Evolutionary conservation across 192 early-diverging fungal species (phyloP), one percentile per base, ranked within the genome.

Genomic region (Podila minutissima): DNA sequence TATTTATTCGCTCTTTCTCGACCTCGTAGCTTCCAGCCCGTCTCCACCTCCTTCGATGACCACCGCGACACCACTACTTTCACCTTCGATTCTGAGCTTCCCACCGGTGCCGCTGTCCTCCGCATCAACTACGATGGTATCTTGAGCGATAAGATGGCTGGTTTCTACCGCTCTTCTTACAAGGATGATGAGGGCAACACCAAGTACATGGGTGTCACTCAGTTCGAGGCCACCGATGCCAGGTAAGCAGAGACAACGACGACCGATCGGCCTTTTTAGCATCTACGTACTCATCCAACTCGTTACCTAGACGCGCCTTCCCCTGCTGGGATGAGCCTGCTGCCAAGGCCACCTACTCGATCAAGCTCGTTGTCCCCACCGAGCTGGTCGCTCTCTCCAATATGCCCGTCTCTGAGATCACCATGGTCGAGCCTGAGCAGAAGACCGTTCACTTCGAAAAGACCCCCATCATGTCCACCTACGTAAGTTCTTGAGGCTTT

Each of bases 291-390:
- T 46, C 41, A 46, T 46, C 9, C 41, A 46, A 46, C 41, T 8
- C 8, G 41, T 15, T 46, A 1, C 12, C 15, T 46, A 46, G 97
- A 65, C 91, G 94, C 35, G 93, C 93, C 22, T 94, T 99, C 85
- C 98, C 98, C 13, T 98, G 92, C 82, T 98, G 92, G 92, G 97
- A 99, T 86, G 98, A 98, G 85, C 98, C 98, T 48, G 87, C 91
- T 74, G 89, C 94, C 51, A 99, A 99, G 87, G 96, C 97, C 59
- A 96, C 94, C 3, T 99, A 97, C 71, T 92, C 95, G 64, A 90
- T 97, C 61, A 94, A 92, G 4, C 85, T 99, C 62, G 87, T 91
- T 51, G 94, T 99, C 60, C 87, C 85, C 57, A 84, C 86, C 38
- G 86, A 92, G 32, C 85, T 96, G 64, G 91, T 89, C 38, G 97